These are phyloP conservation scores for Aspergillus biplanus DNA, from an alignment of 495 filamentous ascomycete species.

Conservation along the genomic window DNA sequence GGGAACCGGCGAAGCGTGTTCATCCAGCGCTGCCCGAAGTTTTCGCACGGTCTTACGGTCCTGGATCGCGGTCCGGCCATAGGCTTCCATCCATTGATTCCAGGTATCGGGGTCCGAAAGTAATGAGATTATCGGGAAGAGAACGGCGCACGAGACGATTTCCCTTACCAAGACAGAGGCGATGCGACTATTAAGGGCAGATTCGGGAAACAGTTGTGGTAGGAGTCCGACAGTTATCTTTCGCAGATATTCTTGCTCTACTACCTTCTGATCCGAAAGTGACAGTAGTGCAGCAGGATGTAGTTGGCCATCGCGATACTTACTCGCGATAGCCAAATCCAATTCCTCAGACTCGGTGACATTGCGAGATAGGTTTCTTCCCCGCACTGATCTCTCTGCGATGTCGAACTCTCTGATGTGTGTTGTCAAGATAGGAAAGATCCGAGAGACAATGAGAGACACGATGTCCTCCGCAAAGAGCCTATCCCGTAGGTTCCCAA, in stretches of 20 bases:
- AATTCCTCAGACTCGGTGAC: constrained; percentile 97
- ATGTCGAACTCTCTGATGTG: constrained; percentile 91
- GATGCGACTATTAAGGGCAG: constrained; percentile 73
- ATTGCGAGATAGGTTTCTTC: constrained; percentile 81
- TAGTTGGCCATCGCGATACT: constrained; percentile 86
- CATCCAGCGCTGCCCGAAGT: constrained; percentile 88
- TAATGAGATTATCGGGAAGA: constrained; percentile 41
- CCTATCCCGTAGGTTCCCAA: constrained; percentile 69
- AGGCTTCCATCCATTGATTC: constrained; percentile 94
- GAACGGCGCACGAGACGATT: constrained; percentile 63
- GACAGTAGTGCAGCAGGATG: constrained; percentile 86
- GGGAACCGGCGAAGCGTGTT: constrained; percentile 86
- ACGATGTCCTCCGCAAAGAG: constrained; percentile 75
- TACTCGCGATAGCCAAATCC: constrained; percentile 88
- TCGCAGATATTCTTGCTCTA: constrained; percentile 87
- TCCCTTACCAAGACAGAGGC: constrained; percentile 83
- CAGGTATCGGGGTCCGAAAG: constrained; percentile 88
- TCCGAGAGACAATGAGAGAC: constrained; percentile 74
- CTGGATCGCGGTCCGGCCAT: constrained; percentile 84
- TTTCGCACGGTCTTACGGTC: constrained; percentile 95
- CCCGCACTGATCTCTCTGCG: constrained; percentile 84
- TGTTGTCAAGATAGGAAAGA: constrained; percentile 87
- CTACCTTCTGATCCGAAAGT: constrained; percentile 76
- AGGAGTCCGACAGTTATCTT: constrained; percentile 69
- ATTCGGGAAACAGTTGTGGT: constrained; percentile 74